phyloP scores from a whole-genome alignment of 2,329 filamentous ascomycete species.

The Monosporascus ibericus region DNA sequence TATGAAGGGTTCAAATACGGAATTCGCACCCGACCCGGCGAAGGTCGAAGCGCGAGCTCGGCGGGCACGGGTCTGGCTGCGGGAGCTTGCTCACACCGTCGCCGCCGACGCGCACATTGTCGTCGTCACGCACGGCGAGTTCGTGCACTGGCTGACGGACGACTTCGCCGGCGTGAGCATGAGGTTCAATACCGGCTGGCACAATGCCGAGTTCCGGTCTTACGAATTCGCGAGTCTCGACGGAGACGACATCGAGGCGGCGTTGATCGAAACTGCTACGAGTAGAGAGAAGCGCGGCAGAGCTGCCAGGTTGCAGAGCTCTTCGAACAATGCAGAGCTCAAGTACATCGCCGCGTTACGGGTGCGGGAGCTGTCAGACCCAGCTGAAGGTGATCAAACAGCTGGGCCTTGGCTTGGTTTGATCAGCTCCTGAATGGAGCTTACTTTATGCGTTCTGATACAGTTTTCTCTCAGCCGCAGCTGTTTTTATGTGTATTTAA shows the following conservation, averaged over 20 bases:
- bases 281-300: slow-evolving; percentile 17
- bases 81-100: slow-evolving; percentile 31
- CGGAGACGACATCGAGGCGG: slow-evolving; percentile 38
- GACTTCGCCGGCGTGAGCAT: slow-evolving; percentile 61
- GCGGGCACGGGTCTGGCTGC: slow-evolving; percentile 51
- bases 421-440: no score
- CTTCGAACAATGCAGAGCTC: no score
- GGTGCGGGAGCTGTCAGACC: no score
- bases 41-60: slow-evolving; percentile 55
- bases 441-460: no score
- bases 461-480: no score
- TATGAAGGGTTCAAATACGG: slow-evolving; percentile 45
- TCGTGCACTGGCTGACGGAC: slow-evolving; percentile 75
- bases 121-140: slow-evolving; percentile 73
- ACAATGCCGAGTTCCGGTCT: slow-evolving; percentile 63
- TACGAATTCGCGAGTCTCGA: slow-evolving; percentile 53
- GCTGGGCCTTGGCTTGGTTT: no score
- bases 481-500: no score
- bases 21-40: slow-evolving; percentile 36
- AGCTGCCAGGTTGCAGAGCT: background rate
- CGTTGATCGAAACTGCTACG: slow-evolving; percentile 37
- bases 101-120: slow-evolving; percentile 57
- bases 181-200: slow-evolving; percentile 53
- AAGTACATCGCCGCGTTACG: background rate
- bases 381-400: no score